Evolutionary conservation across 2,329 filamentous ascomycete genomes (phyloP).

Genomic region (Neopestalotiopsis rosae): DNA sequence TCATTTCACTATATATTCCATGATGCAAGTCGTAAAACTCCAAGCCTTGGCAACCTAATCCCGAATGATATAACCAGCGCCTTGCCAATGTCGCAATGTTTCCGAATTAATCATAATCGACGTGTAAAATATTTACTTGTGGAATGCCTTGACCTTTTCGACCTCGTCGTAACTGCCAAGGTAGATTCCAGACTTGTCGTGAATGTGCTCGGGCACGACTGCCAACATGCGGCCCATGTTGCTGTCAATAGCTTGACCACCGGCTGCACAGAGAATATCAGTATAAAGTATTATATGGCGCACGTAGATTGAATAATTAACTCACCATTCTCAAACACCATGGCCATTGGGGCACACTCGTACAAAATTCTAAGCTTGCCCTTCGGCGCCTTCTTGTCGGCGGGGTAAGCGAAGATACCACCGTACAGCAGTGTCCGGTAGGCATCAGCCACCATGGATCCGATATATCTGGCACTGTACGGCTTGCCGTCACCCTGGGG

Average conservation of each 20-base stretch:
- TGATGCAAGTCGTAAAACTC: conserved; percentile 8
- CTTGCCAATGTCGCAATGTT: background rate
- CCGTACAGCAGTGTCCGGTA: conserved; percentile 96
- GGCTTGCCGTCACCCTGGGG: conserved; percentile 79
- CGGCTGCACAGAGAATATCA: conserved; percentile 59
- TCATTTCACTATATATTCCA: conserved; percentile 7
- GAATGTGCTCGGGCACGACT: conserved; percentile 88
- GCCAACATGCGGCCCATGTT: conserved; percentile 91
- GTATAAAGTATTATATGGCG: background rate
- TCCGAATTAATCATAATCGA: background rate
- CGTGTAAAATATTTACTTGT: conserved; percentile 54
- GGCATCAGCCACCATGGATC: conserved; percentile 97
- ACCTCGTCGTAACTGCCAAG: conserved; percentile 94
- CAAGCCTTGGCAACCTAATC: conserved; percentile 11
- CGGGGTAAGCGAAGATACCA: conserved; percentile 96
- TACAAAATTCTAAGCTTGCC: conserved; percentile 97
- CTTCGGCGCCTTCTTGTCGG: conserved; percentile 98
- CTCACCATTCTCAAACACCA: conserved; percentile 97
- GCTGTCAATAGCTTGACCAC: conserved; percentile 89
- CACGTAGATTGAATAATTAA: conserved; percentile 22
- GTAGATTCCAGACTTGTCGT: conserved; percentile 95
- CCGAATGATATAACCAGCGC: conserved; percentile 10
- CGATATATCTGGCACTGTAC: conserved; percentile 94
- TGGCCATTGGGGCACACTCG: conserved; percentile 98
- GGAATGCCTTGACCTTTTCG: conserved; percentile 88